Evolutionary conservation across 2,329 filamentous ascomycete species (phyloP), one percentile per base, ranked within the genome.

Genomic region (Aureobasidium sp.): DNA sequence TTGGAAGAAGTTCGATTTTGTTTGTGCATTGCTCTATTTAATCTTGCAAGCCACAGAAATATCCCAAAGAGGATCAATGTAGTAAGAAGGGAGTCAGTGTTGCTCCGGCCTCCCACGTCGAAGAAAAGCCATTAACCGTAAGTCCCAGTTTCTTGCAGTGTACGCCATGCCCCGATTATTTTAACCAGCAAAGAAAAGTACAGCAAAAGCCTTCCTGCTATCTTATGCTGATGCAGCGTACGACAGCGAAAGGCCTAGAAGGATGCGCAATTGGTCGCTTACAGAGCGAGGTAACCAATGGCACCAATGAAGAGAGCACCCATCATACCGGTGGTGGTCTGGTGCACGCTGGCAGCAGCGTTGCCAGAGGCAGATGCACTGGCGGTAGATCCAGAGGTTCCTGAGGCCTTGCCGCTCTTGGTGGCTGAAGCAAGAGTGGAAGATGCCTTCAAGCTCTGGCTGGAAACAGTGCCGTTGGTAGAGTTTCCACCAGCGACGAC

Each of bases 281-380:
- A 63, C 1, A 63, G 56, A 20, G 53, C 61, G 34, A 62, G 34
- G 51, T 62, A 62, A 39, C 48, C 53, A 37, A 63, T 12, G 25
- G 55, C 55, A 39, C 55, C 55, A 20, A 63, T 41, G 25, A 60
- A 49, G 31, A 42, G 47, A 34, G 62, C 62, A 47, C 62, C 62
- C 5, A 60, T 7, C 49, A 62, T 47, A 27, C 37, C 47, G 37
- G 39, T 36, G 48, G 44, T 55, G 29, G 47, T 29, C 39, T 59
- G 37, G 20, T 53, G 15, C 29, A 53, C 22, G 41, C 53, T 45
- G 25, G 53, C 47, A 27, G 62, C 62, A 52, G 52, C 53, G 5
- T 53, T 62, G 6, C 31, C 39, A 37, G 55, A 55, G 11, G 53
- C 37, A 36, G 55, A 55, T 20, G 53, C 47, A 20, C 55, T 41